phyloP scores from a whole-genome alignment of 257 asterid genomes.

The Solanum virginianum region DNA sequence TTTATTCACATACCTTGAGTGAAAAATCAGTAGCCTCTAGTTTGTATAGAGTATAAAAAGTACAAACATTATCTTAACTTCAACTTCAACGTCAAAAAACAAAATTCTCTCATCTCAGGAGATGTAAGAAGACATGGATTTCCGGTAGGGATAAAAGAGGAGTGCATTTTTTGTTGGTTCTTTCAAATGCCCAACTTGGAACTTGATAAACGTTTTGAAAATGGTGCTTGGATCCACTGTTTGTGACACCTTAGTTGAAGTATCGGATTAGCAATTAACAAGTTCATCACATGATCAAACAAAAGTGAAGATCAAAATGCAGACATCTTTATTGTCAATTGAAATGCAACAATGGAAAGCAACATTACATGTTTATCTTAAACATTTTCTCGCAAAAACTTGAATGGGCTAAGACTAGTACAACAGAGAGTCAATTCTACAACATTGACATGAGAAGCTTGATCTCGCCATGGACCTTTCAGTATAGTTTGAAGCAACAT shows the following conservation, averaged over 20 bases:
- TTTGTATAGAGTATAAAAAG: too few relatives aligned
- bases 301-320: not conserved
- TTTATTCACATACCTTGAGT: slow-evolving; percentile 37
- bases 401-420: not conserved
- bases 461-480: not conserved
- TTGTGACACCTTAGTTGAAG: not conserved
- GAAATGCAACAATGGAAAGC: not conserved
- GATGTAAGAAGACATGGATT: not conserved
- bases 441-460: not conserved
- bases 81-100: not conserved
- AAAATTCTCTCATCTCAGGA: not conserved
- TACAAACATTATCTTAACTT: not conserved
- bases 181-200: not conserved
- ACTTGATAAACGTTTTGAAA: not conserved
- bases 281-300: not conserved
- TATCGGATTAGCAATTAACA: not conserved
- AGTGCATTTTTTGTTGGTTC: not conserved
- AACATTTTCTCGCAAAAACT: not conserved
- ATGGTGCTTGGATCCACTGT: not conserved
- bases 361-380: not conserved
- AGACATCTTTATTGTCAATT: not conserved
- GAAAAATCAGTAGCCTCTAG: slow-evolving; percentile 35
- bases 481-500: not conserved
- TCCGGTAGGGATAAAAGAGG: not conserved
- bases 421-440: not conserved